Evolutionary conservation across 257 asterid species (phyloP).

Genomic region (Rauvolfia tetraphylla): DNA sequence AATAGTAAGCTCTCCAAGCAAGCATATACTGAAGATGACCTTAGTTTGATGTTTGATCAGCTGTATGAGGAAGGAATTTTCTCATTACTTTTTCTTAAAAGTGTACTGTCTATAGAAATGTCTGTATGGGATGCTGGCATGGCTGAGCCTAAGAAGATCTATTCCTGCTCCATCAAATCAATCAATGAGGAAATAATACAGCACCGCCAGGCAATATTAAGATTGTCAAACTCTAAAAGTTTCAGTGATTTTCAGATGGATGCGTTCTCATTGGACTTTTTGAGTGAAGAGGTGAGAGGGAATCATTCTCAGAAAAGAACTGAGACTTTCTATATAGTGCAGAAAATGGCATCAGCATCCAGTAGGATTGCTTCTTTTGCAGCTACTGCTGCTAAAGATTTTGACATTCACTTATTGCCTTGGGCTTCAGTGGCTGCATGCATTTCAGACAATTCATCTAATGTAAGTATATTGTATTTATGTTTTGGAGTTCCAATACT

Average conservation of each 20-base stretch:
- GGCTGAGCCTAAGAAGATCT: conserved; percentile 66
- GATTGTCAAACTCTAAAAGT: conserved; percentile 48
- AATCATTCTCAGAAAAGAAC: conserved; percentile 45
- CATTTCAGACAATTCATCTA: conserved; percentile 58
- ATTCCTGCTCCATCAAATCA: conserved; percentile 62
- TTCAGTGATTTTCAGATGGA: conserved; percentile 51
- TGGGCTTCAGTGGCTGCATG: conserved; percentile 99
- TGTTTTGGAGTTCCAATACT: conserved; percentile 20
- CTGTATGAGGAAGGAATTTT: conserved; percentile 85
- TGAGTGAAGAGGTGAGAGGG: conserved; percentile 63
- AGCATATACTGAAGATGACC: conserved; percentile 78
- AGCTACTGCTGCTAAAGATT: conserved; percentile 73
- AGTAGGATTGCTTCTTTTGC: conserved; percentile 91
- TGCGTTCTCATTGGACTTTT: conserved; percentile 69
- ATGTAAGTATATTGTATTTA: conserved; percentile 43
- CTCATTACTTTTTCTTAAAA: conserved; percentile 80
- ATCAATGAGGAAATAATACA: conserved; percentile 48
- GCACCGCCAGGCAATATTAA: conserved; percentile 76
- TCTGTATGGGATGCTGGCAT: conserved; percentile 78
- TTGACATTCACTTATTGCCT: conserved; percentile 85
- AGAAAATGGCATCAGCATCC: conserved; percentile 77
- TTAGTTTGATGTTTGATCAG: conserved; percentile 74
- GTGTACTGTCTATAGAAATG: conserved; percentile 70
- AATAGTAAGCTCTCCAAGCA: conserved; percentile 90
- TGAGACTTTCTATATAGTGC: conserved; percentile 68